phyloP scores from a whole-genome alignment of 805 yeast species.

The Priceomyces castillae region DNA sequence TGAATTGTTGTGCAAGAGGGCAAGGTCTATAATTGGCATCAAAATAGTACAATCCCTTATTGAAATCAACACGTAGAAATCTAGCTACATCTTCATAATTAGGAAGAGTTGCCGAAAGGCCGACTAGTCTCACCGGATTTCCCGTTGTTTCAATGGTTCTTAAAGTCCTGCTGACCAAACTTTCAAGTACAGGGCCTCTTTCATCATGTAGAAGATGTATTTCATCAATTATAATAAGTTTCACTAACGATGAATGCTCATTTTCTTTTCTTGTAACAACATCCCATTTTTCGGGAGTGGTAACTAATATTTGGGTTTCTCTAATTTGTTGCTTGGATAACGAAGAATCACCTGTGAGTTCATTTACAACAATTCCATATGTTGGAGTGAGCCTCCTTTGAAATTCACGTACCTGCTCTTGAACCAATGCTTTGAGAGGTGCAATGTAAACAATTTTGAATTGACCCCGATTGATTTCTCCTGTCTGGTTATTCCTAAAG shows the following conservation, averaged over 20 bases:
- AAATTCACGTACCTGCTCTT: constrained; percentile 89
- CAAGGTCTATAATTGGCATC: constrained; percentile 87
- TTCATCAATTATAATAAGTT: constrained; percentile 82
- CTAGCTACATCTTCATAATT: constrained; percentile 83
- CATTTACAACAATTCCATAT: constrained; percentile 72
- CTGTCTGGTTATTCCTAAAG: constrained; percentile 44
- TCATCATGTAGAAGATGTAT: constrained; percentile 90
- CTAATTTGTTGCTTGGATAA: constrained; percentile 71
- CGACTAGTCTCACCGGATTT: constrained; percentile 66
- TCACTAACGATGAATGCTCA: constrained; percentile 64
- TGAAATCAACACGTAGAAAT: constrained; percentile 62
- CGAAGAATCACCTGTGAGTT: constrained; percentile 86
- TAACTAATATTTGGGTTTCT: constrained; percentile 78
- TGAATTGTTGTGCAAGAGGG: constrained; percentile 82
- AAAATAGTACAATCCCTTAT: constrained; percentile 70
- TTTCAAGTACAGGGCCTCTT: constrained; percentile 92
- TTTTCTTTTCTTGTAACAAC: constrained; percentile 81
- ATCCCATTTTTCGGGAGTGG: constrained; percentile 99
- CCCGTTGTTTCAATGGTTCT: constrained; percentile 44
- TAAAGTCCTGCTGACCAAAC: constrained; percentile 74
- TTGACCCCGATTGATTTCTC: constrained; percentile 49
- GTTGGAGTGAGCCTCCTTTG: constrained; percentile 58
- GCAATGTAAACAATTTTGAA: constrained; percentile 87
- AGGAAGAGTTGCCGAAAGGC: constrained; percentile 90
- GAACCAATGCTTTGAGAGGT: constrained; percentile 91